Evolutionary conservation across 768 basidiomycete genomes (phyloP).

Genomic region (Boletus insuetus): DNA sequence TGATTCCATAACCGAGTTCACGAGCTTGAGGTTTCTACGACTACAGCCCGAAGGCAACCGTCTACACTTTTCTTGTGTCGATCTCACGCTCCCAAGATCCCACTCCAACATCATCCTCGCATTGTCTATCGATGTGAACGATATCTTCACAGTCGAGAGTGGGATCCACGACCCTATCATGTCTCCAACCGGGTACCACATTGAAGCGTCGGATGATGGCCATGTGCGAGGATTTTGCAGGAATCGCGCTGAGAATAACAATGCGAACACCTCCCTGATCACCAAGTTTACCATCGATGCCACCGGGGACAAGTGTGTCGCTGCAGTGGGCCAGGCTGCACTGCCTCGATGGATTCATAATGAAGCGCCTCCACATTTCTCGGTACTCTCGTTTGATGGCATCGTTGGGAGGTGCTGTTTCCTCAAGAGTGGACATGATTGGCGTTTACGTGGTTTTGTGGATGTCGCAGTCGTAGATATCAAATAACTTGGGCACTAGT

Average conservation of each 20-base stretch:
- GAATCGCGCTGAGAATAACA: not conserved
- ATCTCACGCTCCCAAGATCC: not conserved
- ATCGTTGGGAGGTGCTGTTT: conserved; percentile 2
- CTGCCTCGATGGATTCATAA: not conserved
- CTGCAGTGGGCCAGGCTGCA: not conserved
- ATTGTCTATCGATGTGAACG: not conserved
- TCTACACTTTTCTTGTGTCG: not conserved
- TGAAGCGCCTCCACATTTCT: not conserved
- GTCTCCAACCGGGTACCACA: not conserved
- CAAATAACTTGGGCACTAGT: no score
- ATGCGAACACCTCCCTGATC: not conserved
- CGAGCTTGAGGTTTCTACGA: not conserved
- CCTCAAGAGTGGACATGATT: not conserved
- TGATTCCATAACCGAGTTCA: not conserved
- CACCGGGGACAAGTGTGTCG: not conserved
- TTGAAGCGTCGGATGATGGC: conserved; percentile 5
- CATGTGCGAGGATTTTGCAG: conserved; percentile 2
- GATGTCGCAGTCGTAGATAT: not conserved
- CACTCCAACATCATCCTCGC: not conserved
- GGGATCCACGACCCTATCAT: not conserved
- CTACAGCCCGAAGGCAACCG: not conserved
- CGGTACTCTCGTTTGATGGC: conserved; percentile 1
- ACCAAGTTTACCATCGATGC: conserved; percentile 10
- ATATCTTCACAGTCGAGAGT: not conserved
- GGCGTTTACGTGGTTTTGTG: not conserved